Evolutionary conservation across 495 filamentous ascomycete species (phyloP).

Genomic region (Talaromyces nanjingensis): DNA sequence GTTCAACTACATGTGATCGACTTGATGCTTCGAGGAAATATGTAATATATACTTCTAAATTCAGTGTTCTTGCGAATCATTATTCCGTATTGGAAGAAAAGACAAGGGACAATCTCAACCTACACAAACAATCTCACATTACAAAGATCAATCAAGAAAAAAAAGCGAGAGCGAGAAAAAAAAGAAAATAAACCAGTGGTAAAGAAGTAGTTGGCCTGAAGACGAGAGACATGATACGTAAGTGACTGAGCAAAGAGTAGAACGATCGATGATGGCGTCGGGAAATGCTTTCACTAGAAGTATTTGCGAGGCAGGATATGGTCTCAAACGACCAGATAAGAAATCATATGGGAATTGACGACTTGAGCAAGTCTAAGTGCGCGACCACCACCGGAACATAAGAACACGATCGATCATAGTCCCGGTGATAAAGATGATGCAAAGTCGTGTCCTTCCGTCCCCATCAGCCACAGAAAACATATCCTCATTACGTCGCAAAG

Average conservation of each 20-base stretch:
- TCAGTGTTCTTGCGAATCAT: conserved; percentile 27
- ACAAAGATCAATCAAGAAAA: conserved; percentile 8
- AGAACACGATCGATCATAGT: not conserved
- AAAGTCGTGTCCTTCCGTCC: not conserved
- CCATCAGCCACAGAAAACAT: not conserved
- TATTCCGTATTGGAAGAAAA: conserved; percentile 34
- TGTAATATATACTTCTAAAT: not conserved
- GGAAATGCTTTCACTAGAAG: not conserved
- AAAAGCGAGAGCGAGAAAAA: conserved; percentile 17
- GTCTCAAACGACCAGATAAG: not conserved
- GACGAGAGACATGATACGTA: conserved; percentile 10
- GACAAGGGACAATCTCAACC: conserved; percentile 32
- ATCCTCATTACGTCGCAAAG: not conserved
- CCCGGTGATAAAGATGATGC: not conserved
- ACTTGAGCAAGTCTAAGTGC: not conserved
- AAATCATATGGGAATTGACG: not conserved
- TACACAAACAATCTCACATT: conserved; percentile 22
- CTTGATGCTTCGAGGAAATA: not conserved
- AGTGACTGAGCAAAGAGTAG: conserved; percentile 25
- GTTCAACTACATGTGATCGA: not conserved
- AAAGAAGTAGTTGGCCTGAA: conserved; percentile 17
- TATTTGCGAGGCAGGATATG: not conserved
- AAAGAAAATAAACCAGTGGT: conserved; percentile 11
- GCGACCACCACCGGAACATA: not conserved
- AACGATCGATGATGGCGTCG: conserved; percentile 12